These are phyloP conservation scores for Lentinus polychrous DNA, from an alignment of 1,284 basidiomycete genomes.

Conservation along the genomic window DNA sequence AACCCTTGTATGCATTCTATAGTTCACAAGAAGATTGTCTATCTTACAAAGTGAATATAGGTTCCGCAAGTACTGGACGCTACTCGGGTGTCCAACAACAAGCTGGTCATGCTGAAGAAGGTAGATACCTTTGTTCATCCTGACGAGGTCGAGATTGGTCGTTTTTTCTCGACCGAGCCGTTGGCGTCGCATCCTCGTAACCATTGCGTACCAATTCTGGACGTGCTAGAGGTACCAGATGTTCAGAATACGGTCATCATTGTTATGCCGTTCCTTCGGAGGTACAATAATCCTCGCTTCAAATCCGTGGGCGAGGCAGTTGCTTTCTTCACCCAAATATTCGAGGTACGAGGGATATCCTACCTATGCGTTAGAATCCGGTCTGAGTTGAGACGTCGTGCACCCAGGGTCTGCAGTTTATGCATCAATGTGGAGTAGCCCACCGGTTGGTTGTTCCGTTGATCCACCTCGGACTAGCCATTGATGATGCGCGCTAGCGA, in stretches of 20 bases:
- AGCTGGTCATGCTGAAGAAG: constrained; percentile 18
- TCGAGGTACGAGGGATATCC: constrained; percentile 16
- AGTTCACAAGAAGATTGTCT: background rate
- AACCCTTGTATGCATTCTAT: background rate
- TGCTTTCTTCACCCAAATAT: constrained; percentile 20
- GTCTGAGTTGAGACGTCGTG: background rate
- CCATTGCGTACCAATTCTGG: constrained; percentile 22
- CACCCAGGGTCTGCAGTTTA: constrained; percentile 12
- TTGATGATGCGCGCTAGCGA: constrained; percentile 26
- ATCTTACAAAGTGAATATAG: background rate
- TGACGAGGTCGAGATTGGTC: constrained; percentile 17
- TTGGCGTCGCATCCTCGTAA: constrained; percentile 16
- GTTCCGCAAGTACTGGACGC: constrained; percentile 16
- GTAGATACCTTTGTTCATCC: constrained; percentile 9
- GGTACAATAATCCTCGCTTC: constrained; percentile 16
- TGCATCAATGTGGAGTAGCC: constrained; percentile 12
- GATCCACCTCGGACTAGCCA: background rate
- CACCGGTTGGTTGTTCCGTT: constrained; percentile 9
- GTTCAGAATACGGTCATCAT: constrained; percentile 7
- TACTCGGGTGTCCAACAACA: constrained; percentile 16
- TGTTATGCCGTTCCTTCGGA: constrained; percentile 21
- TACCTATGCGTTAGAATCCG: background rate
- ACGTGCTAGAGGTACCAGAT: constrained; percentile 15
- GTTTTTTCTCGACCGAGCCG: constrained; percentile 11
- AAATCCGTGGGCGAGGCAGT: constrained; percentile 20